Evolutionary conservation across 352 stramenopile genomes (phyloP), one percentile per base, ranked within the genome.

Genomic region (Phytophthora meadii): DNA sequence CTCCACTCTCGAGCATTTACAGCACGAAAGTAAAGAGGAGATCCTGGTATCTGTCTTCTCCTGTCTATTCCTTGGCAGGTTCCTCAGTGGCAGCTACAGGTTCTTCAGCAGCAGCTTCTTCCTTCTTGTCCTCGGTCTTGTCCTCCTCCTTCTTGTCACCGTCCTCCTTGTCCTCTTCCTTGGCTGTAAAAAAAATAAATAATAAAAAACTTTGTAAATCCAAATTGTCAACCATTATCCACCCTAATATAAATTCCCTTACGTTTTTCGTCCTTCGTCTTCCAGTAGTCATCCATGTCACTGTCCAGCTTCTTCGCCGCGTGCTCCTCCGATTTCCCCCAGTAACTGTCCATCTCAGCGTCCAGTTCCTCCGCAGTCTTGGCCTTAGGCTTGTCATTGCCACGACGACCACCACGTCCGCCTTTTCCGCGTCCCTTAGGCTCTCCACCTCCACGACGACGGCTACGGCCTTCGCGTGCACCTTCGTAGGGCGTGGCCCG

Each of bases 281-380:
- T 95, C 87, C 87, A 95, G 77, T 95, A 95, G 64, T 93, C 79
- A 66, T 95, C 84, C 87, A 95, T 92, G 70, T 95, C 87, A 40
- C 50, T 76, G 61, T 95, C 87, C 27, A 95, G 63, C 69, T 92
- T 92, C 81, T 95, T 95, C 51, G 78, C 40, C 22, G 87, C 87
- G 64, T 95, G 87, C 69, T 95, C 87, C 61, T 81, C 74, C 54
- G 84, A 93, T 72, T 95, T 95, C 50, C 83, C 84, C 87, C 87
- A 95, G 79, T 95, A 95, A 27, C 57, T 86, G 78, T 95, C 87
- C 87, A 95, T 93, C 49, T 95, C 87, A 42, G 81, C 81, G 65
- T 95, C 84, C 25, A 95, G 74, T 50, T 95, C 83, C 58, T 93
- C 83, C 1, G 84, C 84, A 1, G 87, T 93, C 64, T 82, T 85